Evolutionary conservation across 2,329 filamentous ascomycete genomes (phyloP), one percentile per base, ranked within the genome.

Genomic region (Aspergillus cejpii): DNA sequence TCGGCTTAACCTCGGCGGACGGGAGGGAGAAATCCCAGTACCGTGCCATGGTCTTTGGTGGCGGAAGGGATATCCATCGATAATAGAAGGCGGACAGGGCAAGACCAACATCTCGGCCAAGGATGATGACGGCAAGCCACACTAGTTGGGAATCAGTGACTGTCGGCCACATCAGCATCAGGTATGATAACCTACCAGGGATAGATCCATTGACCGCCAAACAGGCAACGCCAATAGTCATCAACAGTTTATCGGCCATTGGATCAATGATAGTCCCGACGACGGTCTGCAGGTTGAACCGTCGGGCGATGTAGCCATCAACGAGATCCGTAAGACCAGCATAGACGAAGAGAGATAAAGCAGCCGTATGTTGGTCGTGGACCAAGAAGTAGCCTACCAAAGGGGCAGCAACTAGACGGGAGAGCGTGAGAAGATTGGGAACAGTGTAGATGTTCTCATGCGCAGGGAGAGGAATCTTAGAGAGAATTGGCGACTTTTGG

Each of bases 21-120:
- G 72, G 92, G 11, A 98, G 77, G 2, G 86, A 91, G 63, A 98
- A 97, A 68, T 98, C 92, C 92, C 92, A 98, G 69, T 97, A 98
- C 14, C 92, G 76, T 14, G 78, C 71, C 67, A 96, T 87, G 0
- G 92, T 97, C 70, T 97, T 97, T 1, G 92, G 92, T 0, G 87
- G 83, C 0, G 92, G 92, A 5, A 98, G 77, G 2, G 87, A 94
- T 54, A 96, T 94, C 79, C 88, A 97, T 52, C 92, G 84, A 67
- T 92, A 97, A 72, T 96, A 97, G 55, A 98, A 83, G 19, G 92
- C 92, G 1, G 89, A 81, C 17, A 95, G 76, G 20, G 79, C 89
- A 3, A 98, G 77, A 15, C 83, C 87, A 33, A 86, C 79, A 59
- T 98, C 92, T 34, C 92, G 81, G 21, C 90, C 90, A 3, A 98